phyloP scores from a whole-genome alignment of 192 early-diverging fungal species.

The Coemansia sp. region DNA sequence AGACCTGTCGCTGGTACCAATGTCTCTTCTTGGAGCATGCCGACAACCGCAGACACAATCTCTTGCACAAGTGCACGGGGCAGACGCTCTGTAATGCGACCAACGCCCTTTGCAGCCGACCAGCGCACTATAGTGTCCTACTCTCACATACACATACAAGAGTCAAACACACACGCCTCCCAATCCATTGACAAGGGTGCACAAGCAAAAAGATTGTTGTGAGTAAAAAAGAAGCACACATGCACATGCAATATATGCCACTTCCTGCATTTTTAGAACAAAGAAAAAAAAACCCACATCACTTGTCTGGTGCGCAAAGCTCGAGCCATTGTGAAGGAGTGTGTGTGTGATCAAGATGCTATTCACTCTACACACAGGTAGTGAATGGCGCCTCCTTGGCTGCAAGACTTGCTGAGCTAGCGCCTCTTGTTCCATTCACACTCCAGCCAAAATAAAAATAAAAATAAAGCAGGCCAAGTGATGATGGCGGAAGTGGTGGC shows the following conservation, averaged over 20 bases:
- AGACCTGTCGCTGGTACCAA: conserved; percentile 41
- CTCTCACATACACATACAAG: conserved; percentile 1
- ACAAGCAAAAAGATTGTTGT: not conserved
- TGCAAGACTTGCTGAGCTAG: not conserved
- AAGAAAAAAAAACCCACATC: not conserved
- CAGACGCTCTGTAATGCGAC: conserved; percentile 79
- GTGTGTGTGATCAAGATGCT: conserved; percentile 1
- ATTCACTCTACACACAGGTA: not conserved
- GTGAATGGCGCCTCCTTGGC: not conserved
- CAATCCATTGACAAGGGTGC: not conserved
- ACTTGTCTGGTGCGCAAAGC: not conserved
- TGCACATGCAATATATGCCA: not conserved
- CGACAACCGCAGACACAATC: conserved; percentile 75
- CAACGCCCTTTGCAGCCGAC: conserved; percentile 97
- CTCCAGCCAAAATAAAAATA: not conserved
- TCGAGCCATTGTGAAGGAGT: not conserved
- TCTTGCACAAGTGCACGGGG: conserved; percentile 79
- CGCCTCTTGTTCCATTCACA: not conserved
- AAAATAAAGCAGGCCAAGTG: not conserved
- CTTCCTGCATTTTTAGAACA: not conserved
- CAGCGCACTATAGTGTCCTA: conserved; percentile 91
- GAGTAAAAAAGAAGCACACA: not conserved
- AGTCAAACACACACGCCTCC: not conserved
- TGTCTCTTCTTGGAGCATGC: conserved; percentile 81
- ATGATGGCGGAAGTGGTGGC: not conserved